Base-by-base conservation (phyloP, 176 grass and related monocot genomes). In the Saccharum spontaneum region DNA sequence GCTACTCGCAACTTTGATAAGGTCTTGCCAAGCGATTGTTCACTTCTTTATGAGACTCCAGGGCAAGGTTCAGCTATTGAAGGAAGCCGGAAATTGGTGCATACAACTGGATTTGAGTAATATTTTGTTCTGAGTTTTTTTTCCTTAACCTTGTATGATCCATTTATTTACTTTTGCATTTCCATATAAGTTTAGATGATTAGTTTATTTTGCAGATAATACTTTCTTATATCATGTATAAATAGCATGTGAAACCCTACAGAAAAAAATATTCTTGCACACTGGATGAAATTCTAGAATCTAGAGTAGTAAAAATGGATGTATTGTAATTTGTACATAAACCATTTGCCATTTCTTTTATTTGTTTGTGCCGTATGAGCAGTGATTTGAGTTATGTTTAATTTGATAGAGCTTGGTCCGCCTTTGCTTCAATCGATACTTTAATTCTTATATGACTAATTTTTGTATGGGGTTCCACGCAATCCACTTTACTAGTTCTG, bases 41-140 rank as follows among this genome's bases (percentile, higher is more conserved):
- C 74, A 70, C 69, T 82, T 87, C 92, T 97, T 67, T 90, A 95
- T 88, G 95, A 95, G 88, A 18, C 90, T 45, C 36, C 52, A 9
- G 92, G 87, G 7, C 91, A 92, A 67, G 14, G 12, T 52, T 95
- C 95, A 76, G 82, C 82, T 69, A 88, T 90, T 9, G 43, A 90
- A 88, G 91, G 91, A 48, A 88, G 85, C 55, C 49, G 78, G 38
- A 90, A 90, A 72, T 72, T 93, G 82, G 74, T 67, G 10, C 88
- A 86, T 77, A 86, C 91, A 23, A 62, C 57, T 33, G 91, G 86
- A 65, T 85, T 90, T 69, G 67, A 80, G 91, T 90, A 93, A 60
- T 46, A 64, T 20, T 39, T 41, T 43, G 55, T 22, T 26, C 73
- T 77, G 57, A 67, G 12, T 36, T 55, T 78, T 78, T 78, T 78